A percentile compares a stretch with the other conserved stretches of the same genome.
Conservation (phyloP, 2,329 filamentous ascomycete genomes). For the Aspergillus oerlinghausenensis region DNA sequence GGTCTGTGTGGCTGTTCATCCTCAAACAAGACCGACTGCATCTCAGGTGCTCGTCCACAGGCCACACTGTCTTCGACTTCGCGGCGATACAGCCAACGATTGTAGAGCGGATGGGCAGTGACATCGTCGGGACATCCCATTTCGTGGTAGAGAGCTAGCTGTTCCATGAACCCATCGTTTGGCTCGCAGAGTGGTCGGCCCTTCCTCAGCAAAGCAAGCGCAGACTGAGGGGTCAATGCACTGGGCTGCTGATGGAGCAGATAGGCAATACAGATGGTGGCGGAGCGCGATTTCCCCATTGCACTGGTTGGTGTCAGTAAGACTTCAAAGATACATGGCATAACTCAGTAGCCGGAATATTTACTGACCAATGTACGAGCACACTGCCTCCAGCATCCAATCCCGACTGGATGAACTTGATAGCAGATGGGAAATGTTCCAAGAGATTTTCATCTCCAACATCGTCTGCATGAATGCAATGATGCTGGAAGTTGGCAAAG, state of each 20-base stretch:
- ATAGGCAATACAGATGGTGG: constrained; percentile 78
- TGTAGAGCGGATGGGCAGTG: constrained; percentile 69
- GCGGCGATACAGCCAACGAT: constrained; percentile 67
- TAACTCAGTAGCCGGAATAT: constrained; percentile 14
- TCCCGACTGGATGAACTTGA: constrained; percentile 77
- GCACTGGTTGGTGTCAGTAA: constrained; percentile 55
- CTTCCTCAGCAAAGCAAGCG: constrained; percentile 65
- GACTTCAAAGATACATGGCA: constrained; percentile 6
- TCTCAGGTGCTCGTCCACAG: constrained; percentile 72
- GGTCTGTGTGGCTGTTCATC: constrained; percentile 41
- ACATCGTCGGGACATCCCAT: constrained; percentile 74
- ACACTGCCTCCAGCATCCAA: constrained; percentile 59
- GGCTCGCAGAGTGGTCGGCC: constrained; percentile 77
- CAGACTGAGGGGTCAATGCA: constrained; percentile 56
- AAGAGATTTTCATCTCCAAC: constrained; percentile 84
- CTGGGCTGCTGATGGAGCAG: constrained; percentile 62
- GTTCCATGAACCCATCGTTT: constrained; percentile 85
- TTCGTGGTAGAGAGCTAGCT: constrained; percentile 79
- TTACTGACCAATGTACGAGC: constrained; percentile 64
- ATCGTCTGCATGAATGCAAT: constrained; percentile 83
- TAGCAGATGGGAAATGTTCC: constrained; percentile 70
- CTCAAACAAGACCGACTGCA: constrained; percentile 71
- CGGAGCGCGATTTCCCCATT: constrained; percentile 93
- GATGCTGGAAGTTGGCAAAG: constrained; percentile 63
- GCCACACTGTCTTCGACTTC: constrained; percentile 65